Base-by-base conservation (phyloP, 441 rosid species). In the Eutrema salsugineum region DNA sequence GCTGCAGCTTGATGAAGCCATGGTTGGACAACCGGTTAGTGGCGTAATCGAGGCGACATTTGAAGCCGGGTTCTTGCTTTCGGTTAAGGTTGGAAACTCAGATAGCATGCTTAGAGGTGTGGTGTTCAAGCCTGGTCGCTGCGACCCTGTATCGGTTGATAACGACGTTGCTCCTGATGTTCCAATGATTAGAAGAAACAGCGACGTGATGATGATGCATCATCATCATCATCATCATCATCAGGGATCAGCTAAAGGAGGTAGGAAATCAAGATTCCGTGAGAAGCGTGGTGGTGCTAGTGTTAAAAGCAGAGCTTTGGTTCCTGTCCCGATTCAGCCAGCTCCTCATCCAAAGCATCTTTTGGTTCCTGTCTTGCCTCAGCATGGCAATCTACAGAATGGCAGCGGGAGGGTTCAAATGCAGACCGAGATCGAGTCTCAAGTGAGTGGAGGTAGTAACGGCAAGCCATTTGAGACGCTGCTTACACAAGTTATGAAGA, bases 11-110 rank as follows among this genome's bases (percentile, higher is more conserved):
- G 63, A 66, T 8, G 81, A 77, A 60, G 80, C 68, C 9, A 63
- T 80, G 83, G 84, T 88, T 35, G 96, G 97, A 60, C 89, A 88
- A 73, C 66, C 56, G 15, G 88, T 92, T 67, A 76, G 73, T 69
- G 96, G 97, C 38, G 85, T 87, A 17, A 70, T 92, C n/a, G 97
- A 92, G 77, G 94, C 93, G 3, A 58, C 86, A 46, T 92, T 92
- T 82, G 94, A 88, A 77, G 96, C 88, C 35, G 97, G 97, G 55
- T 92, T 87, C 75, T 82, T 92, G 81, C 89, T 92, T 16, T 57
- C 84, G 6, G 96, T 92, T 27, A 88, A 85, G 80, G 80, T 87
- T 68, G 90, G 91, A 19, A 80, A 82, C 77, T 79, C 91, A 0
- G 93, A 84, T 30, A 84, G 83, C 59, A 70, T 77, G 78, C 78